Percentiles rank a stretch among this genome's conserved stretches.
phyloP scores from a whole-genome alignment of 2,329 filamentous ascomycete genomes.

The Colletotrichum eleusines region DNA sequence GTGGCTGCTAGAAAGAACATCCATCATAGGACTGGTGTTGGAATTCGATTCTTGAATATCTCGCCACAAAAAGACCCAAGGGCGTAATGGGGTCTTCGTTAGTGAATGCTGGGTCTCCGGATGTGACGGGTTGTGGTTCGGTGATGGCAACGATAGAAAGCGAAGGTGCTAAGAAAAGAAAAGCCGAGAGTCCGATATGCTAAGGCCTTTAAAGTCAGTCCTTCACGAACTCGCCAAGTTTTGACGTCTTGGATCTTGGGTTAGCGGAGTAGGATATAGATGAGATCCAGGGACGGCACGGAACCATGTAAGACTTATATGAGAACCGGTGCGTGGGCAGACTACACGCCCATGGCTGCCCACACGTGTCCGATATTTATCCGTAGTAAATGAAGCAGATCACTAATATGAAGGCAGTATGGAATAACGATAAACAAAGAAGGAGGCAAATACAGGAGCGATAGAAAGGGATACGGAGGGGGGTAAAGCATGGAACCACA shows the following conservation, averaged over 20 bases:
- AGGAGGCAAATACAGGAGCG: conserved; percentile 22
- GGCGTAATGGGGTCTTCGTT: background rate
- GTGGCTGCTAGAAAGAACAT: background rate
- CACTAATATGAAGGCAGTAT: conserved; percentile 22
- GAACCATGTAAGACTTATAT: conserved; percentile 44
- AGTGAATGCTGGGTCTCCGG: background rate
- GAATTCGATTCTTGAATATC: background rate
- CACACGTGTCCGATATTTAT: conserved; percentile 46
- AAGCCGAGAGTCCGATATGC: conserved; percentile 2
- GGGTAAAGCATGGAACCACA: conserved; percentile 16
- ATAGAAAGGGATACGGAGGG: conserved; percentile 14
- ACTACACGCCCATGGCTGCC: conserved; percentile 28
- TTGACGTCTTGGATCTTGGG: background rate
- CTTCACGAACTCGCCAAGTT: background rate
- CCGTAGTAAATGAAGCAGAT: conserved; percentile 45
- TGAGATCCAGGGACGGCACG: conserved; percentile 26
- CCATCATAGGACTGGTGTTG: conserved; percentile 16
- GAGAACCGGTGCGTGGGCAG: conserved; percentile 32
- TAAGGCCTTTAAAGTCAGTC: background rate
- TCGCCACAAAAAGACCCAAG: too few relatives aligned
- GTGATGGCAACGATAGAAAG: conserved; percentile 1
- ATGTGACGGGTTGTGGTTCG: background rate
- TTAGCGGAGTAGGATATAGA: conserved; percentile 36
- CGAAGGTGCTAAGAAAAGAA: conserved; percentile 11
- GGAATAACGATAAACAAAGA: background rate